Base-by-base conservation (phyloP, 2,329 filamentous ascomycete genomes). In the Aspergillus transmontanensis region DNA sequence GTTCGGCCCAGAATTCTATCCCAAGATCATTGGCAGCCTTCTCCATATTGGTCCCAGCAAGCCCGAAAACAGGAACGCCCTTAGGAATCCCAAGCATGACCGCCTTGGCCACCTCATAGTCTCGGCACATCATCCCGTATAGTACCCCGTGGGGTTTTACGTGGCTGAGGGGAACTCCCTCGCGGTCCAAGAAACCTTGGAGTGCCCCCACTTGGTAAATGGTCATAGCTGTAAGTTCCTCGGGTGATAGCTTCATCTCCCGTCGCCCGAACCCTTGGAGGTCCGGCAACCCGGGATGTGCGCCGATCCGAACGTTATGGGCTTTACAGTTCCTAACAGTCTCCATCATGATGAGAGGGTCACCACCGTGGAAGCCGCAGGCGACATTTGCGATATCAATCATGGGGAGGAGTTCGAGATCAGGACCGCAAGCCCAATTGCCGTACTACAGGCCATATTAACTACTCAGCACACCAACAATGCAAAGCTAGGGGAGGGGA, bases 271-370 rank as follows among this genome's bases (percentile, higher is more conserved):
- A 90, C 10, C 88, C 88, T 75, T 87, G 82, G 26, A 89, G 80
- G 71, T 90, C 88, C n/a, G 85, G 87, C 0, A 89, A 78, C 1
- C 87, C 87, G 0, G 88, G 88, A 68, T 90, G 88, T 0, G 88
- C 88, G 9, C 88, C 88, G 6, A 86, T 77, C 57, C 80, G 81
- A 64, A 90, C 82, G 62, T 80, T 80, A 73, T 87, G 82, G 48
- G 81, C 72, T 74, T 88, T 89, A 75, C 85, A 87, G 21, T 83
- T 78, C 11, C 77, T 78, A 12, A 89, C 83, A 0, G 87, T 89
- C 61, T 86, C 79, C 55, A 83, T 77, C 87, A 90, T 90, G 59
- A 89, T 87, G n/a, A 86, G 70, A 0, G 87, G 87, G 64, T 90
- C 88, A 46, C 86, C 84, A 11, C 82, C 85, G 64, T 87, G 85